phyloP scores from a whole-genome alignment of 2,329 filamentous ascomycete species.

The Stachybotrys elegans region DNA sequence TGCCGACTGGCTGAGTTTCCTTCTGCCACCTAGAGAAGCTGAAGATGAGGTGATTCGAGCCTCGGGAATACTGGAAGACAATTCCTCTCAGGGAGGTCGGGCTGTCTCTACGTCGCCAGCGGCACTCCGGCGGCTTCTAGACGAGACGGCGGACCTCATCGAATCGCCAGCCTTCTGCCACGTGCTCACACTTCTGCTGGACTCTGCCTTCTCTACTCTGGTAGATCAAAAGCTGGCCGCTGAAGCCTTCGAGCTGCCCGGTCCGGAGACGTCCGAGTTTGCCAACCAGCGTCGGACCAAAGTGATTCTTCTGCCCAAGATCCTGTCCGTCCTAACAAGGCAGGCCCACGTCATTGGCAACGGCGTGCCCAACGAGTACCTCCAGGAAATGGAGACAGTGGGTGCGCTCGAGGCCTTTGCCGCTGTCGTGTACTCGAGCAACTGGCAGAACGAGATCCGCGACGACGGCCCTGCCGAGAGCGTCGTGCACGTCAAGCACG shows the following conservation, averaged over 20 bases:
- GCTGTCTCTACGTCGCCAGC: slow-evolving; percentile 40
- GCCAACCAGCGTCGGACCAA: slow-evolving; percentile 54
- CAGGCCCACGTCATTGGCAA: slow-evolving; percentile 88
- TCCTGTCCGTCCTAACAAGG: slow-evolving; percentile 82
- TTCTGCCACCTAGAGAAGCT: slow-evolving; percentile 73
- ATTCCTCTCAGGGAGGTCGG: slow-evolving; percentile 25
- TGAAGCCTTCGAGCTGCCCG: slow-evolving; percentile 64
- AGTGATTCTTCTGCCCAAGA: slow-evolving; percentile 69
- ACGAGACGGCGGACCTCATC: slow-evolving; percentile 93
- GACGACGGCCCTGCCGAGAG: slow-evolving; percentile 39
- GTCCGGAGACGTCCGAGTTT: slow-evolving; percentile 42
- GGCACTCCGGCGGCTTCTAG: slow-evolving; percentile 75
- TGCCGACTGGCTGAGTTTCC: slow-evolving; percentile 71
- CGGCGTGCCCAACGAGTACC: slow-evolving; percentile 66
- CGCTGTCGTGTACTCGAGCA: slow-evolving; percentile 81
- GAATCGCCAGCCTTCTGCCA: slow-evolving; percentile 89
- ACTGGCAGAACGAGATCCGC: slow-evolving; percentile 65
- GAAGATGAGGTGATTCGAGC: slow-evolving; percentile 82
- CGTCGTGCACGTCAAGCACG: slow-evolving; percentile 26
- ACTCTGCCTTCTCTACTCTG: slow-evolving; percentile 79
- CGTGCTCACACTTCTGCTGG: slow-evolving; percentile 80
- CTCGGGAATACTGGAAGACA: slow-evolving; percentile 67
- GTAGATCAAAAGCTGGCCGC: slow-evolving; percentile 76
- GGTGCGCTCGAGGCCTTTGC: slow-evolving; percentile 77
- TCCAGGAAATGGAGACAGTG: slow-evolving; percentile 70